Conservation (phyloP, 164 flowering plant species). For the Tetracentron sinense region DNA sequence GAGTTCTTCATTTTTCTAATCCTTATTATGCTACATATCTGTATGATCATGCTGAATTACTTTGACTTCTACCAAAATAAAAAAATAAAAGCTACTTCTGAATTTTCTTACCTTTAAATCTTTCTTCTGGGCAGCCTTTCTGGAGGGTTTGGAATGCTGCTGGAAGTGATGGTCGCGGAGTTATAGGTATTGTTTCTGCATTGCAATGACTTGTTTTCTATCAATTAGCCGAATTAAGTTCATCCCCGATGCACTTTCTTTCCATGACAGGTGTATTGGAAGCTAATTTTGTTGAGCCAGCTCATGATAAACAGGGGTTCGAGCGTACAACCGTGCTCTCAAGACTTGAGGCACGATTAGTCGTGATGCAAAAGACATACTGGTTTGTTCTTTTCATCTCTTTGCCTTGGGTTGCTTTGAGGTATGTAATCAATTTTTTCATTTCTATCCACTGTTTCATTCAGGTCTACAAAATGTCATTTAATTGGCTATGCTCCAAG, state of each 20-base stretch:
- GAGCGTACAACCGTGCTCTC: constrained; percentile 89
- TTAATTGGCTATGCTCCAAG: constrained; percentile 77
- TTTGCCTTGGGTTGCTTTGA: neutral
- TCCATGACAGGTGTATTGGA: constrained; percentile 73
- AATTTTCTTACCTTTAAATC: neutral
- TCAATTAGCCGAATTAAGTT: constrained; percentile 7
- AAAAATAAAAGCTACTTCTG: no score
- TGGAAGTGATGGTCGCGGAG: constrained; percentile 97
- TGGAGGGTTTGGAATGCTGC: constrained; percentile 99
- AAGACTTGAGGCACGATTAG: constrained; percentile 64
- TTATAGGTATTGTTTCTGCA: constrained; percentile 52
- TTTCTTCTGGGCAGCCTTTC: constrained; percentile 65
- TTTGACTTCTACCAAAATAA: no score
- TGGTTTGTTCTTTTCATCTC: constrained; percentile 46
- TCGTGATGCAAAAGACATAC: constrained; percentile 72
- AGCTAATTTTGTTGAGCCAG: constrained; percentile 98
- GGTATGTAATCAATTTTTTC: constrained; percentile 1
- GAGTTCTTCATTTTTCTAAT: neutral
- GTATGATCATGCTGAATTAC: neutral
- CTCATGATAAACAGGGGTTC: constrained; percentile 99
- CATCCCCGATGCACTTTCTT: constrained; percentile 3
- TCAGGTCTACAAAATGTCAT: constrained; percentile 58
- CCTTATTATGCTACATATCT: neutral
- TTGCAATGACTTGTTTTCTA: neutral
- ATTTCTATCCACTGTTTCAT: neutral